Percentiles rank a stretch among this genome's conserved stretches.
Evolutionary conservation across 306 rosid genomes (phyloP).

Genomic region (Glycine soja): DNA sequence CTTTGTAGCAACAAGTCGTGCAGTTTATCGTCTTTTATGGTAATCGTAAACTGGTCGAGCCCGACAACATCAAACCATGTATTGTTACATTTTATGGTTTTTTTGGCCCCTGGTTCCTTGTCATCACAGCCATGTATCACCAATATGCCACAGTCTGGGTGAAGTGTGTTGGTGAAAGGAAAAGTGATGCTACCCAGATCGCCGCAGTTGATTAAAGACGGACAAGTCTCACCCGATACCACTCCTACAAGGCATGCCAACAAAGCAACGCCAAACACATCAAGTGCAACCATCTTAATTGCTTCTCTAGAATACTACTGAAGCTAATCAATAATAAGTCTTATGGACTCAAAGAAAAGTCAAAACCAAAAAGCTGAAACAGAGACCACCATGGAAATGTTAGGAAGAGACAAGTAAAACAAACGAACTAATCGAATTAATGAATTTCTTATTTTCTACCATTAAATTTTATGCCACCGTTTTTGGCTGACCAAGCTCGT

Average conservation of each 20-base stretch:
- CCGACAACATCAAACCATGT: not conserved
- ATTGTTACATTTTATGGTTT: not conserved
- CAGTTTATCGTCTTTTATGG: not conserved
- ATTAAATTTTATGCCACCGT: not conserved
- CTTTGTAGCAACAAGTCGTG: not conserved
- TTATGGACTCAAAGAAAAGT: not conserved
- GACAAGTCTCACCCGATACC: not conserved
- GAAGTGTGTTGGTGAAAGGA: not conserved
- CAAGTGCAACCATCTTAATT: not conserved
- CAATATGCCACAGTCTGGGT: constrained; percentile 3
- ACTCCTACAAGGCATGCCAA: not conserved
- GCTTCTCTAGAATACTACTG: not conserved
- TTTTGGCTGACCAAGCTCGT: not conserved
- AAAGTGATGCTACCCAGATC: not conserved
- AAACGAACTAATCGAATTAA: not conserved
- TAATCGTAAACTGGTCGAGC: not conserved
- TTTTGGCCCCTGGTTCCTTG: constrained; percentile 3
- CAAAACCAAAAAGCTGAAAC: not conserved
- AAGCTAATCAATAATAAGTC: not conserved
- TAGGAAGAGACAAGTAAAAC: not conserved
- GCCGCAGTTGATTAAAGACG: not conserved
- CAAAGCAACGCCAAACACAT: not conserved
- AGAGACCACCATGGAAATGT: not conserved
- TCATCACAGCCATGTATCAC: constrained; percentile 19
- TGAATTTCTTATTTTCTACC: not conserved